Evolutionary conservation across 2,329 filamentous ascomycete species (phyloP).

Genomic region (Tolypocladium nubicola): DNA sequence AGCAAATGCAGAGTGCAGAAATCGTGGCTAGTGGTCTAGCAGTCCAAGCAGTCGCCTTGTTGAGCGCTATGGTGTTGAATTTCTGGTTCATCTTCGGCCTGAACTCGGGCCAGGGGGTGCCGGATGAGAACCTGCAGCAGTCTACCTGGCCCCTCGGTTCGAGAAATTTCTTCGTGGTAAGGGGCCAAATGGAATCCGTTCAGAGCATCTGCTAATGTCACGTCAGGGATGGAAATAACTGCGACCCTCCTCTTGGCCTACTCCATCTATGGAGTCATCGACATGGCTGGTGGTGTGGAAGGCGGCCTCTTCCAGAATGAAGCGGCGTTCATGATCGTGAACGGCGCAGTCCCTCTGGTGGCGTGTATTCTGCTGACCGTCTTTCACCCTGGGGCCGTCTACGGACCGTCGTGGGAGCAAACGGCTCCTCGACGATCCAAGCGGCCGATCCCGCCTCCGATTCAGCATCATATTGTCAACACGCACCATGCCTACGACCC

Average conservation of each 20-base stretch:
- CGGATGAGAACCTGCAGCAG: slow-evolving; percentile 26
- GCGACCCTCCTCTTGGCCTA: slow-evolving; percentile 26
- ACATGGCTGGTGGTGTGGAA: slow-evolving; percentile 24
- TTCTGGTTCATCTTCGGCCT: slow-evolving; percentile 30
- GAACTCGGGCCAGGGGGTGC: slow-evolving; percentile 22
- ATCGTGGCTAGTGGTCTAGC: slow-evolving; percentile 34
- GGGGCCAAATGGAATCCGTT: not conserved
- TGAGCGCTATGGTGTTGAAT: slow-evolving; percentile 26
- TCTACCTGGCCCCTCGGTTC: slow-evolving; percentile 33
- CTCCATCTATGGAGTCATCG: slow-evolving; percentile 29
- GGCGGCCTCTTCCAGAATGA: slow-evolving; percentile 27
- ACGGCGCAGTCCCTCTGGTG: slow-evolving; percentile 29
- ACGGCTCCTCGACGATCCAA: slow-evolving; percentile 21
- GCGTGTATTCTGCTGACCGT: slow-evolving; percentile 22
- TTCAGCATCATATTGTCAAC: slow-evolving; percentile 10
- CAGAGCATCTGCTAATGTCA: not conserved
- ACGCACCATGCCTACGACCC: slow-evolving; percentile 23
- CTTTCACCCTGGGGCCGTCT: slow-evolving; percentile 27
- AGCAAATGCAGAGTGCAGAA: slow-evolving; percentile 22
- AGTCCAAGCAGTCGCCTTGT: slow-evolving; percentile 30
- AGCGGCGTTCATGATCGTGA: slow-evolving; percentile 25
- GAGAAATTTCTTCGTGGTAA: slow-evolving; percentile 33
- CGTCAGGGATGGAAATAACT: slow-evolving; percentile 25
- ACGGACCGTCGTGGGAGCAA: slow-evolving; percentile 27
- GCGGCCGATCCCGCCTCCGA: slow-evolving; percentile 8